Conservation (phyloP, 2,329 filamentous ascomycete genomes). For the Triangularia verruculosa region DNA sequence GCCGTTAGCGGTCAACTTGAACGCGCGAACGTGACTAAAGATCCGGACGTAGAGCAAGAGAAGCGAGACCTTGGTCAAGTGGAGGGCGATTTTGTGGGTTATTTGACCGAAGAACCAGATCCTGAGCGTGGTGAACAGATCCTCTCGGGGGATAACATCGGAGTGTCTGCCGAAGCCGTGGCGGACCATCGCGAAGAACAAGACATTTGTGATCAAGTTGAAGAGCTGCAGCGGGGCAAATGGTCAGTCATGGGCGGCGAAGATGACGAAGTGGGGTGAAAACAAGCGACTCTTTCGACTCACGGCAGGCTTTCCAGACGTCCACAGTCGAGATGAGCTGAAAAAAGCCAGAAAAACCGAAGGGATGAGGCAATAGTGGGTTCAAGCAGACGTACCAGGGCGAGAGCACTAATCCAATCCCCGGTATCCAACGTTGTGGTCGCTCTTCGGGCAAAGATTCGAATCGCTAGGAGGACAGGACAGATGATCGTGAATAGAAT, state of each 20-base stretch:
- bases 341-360: neutral
- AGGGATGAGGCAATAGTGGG: neutral
- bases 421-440: slow-evolving; percentile 4
- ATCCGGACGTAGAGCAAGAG: slow-evolving; percentile 24
- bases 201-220: slow-evolving; percentile 10
- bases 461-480: slow-evolving; percentile 9
- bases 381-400: neutral
- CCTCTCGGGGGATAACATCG: neutral
- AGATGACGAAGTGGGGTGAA: neutral
- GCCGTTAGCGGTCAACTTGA: slow-evolving; percentile 25
- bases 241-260: neutral
- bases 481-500: slow-evolving; percentile 7
- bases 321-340: neutral
- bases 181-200: slow-evolving; percentile 17
- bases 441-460: slow-evolving; percentile 6
- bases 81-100: slow-evolving; percentile 19
- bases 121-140: neutral
- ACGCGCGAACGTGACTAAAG: slow-evolving; percentile 20
- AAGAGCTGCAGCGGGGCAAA: slow-evolving; percentile 8
- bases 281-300: neutral
- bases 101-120: slow-evolving; percentile 16
- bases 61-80: slow-evolving; percentile 19
- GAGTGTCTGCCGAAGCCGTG: slow-evolving; percentile 17
- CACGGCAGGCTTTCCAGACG: neutral
- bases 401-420: neutral